Conservation (phyloP, 345 rosid genomes). For the Hibiscus mutabilis region DNA sequence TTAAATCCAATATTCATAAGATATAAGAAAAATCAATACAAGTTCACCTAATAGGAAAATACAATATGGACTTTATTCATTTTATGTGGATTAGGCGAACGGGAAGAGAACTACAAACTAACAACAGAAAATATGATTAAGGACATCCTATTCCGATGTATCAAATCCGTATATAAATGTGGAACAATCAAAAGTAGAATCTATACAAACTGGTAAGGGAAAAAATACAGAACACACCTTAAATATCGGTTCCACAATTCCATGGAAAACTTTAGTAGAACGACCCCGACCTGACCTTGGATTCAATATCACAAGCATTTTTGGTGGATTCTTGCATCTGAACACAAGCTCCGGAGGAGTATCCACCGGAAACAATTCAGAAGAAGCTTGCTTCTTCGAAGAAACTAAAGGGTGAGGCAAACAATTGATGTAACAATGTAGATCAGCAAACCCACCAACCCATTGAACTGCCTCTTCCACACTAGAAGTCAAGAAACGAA, state of each 20-base stretch:
- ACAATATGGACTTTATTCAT: background rate
- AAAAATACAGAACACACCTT: slow-evolving; percentile 42
- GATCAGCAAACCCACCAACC: slow-evolving; percentile 51
- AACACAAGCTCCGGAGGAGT: slow-evolving; percentile 88
- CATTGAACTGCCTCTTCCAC: slow-evolving; percentile 88
- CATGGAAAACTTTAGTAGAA: slow-evolving; percentile 83
- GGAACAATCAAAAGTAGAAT: background rate
- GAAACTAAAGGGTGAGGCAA: slow-evolving; percentile 88
- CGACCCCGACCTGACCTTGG: slow-evolving; percentile 94
- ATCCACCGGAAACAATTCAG: slow-evolving; percentile 66
- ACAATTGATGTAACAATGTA: slow-evolving; percentile 49
- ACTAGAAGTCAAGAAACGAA: slow-evolving; percentile 66
- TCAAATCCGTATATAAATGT: background rate
- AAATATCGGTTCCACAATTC: slow-evolving; percentile 82
- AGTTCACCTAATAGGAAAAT: background rate
- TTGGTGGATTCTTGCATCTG: slow-evolving; percentile 89
- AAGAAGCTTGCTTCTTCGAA: slow-evolving; percentile 85
- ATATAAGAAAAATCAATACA: slow-evolving; percentile 1
- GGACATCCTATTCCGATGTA: background rate
- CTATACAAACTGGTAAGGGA: background rate
- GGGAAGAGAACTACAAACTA: background rate
- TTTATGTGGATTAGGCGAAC: background rate
- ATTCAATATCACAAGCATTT: slow-evolving; percentile 88
- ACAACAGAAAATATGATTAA: background rate
- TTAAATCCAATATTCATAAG: background rate